Evolutionary conservation across 2,329 filamentous ascomycete genomes (phyloP).

Genomic region (Colletotrichum salicis): DNA sequence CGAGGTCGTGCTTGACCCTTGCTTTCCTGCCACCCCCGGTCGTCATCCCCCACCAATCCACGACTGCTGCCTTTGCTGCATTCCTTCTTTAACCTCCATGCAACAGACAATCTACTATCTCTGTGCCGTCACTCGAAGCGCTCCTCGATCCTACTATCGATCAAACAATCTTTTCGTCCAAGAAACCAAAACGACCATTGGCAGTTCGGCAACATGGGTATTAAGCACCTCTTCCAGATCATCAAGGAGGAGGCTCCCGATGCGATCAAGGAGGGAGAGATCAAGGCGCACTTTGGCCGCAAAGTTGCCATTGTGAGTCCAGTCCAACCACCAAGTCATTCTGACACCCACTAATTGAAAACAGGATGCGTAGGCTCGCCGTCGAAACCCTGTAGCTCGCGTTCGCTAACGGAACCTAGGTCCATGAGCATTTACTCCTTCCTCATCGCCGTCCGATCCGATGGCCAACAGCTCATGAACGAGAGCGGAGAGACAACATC

Average conservation of each 20-base stretch:
- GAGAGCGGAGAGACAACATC: conserved; percentile 97
- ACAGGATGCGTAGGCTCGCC: conserved; percentile 66
- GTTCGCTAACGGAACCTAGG: conserved; percentile 51
- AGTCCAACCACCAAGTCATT: not conserved
- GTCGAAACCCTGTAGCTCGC: not conserved
- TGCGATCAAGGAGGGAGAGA: conserved; percentile 94
- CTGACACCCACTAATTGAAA: not conserved
- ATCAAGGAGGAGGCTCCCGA: conserved; percentile 95
- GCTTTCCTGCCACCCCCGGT: not conserved
- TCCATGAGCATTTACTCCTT: conserved; percentile 99
- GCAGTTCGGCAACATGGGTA: conserved; percentile 61
- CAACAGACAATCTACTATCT: not conserved
- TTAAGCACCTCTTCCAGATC: conserved; percentile 80
- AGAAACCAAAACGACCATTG: not conserved
- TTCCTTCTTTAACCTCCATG: not conserved
- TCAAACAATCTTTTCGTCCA: not conserved
- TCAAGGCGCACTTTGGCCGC: conserved; percentile 98
- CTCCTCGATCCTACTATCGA: too few species aligned
- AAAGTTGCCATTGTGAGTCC: conserved; percentile 92
- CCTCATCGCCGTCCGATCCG: conserved; percentile 94
- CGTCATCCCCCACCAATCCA: not conserved
- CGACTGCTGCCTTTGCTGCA: not conserved
- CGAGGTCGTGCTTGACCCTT: not conserved
- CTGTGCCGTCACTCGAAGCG: not conserved
- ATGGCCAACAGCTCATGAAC: conserved; percentile 95